Base-by-base conservation (phyloP, 208 protist species). In the Leishmania lainsoni region DNA sequence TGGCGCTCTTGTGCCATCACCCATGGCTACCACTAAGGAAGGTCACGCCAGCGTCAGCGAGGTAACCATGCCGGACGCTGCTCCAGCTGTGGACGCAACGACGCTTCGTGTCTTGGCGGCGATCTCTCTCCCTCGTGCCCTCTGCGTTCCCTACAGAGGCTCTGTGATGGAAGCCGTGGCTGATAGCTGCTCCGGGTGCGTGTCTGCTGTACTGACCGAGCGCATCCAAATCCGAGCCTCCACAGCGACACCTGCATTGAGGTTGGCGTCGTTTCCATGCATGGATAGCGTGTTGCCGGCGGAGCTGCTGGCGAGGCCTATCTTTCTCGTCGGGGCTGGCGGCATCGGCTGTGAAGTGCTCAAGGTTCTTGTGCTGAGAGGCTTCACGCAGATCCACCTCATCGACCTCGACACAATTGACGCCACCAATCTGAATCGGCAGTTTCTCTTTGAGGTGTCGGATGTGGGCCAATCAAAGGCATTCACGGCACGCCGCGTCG, bases 321-420 rank as follows among this genome's bases (percentile, higher is more conserved):
- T 99, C 4, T 89, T 99, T 0, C 93, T 99, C 0, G 97, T 99
- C 10, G 99, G 99, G 8, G 98, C 98, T 0, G 99, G 99, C 29
- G 99, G 99, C 22, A 99, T 99, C 81, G 99, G 99, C 45, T 99
- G 99, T 87, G 99, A 99, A 88, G 85, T 99, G 76, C 90, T 99
- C 14, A 99, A 99, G 90, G 98, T 99, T 77, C 87, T 99, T 0
- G 97, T 99, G 8, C 84, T 99, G 26, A 85, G 87, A 49, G 99
- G 99, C 26, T 99, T 99, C 86, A 76, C 76, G 26, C 54, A 98
- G 81, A 96, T 99, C 32, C 93, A 99, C 68, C 86, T 99, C 29
- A 92, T 99, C 87, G 99, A 99, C 86, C 90, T 99, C 42, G 99
- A 99, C 89, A 99, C 98, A 1, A 99, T 99, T 74, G 99, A 99